Evolutionary conservation across 306 rosid genomes (phyloP), one percentile per base, ranked within the genome.

Genomic region (Cucurbita moschata): DNA sequence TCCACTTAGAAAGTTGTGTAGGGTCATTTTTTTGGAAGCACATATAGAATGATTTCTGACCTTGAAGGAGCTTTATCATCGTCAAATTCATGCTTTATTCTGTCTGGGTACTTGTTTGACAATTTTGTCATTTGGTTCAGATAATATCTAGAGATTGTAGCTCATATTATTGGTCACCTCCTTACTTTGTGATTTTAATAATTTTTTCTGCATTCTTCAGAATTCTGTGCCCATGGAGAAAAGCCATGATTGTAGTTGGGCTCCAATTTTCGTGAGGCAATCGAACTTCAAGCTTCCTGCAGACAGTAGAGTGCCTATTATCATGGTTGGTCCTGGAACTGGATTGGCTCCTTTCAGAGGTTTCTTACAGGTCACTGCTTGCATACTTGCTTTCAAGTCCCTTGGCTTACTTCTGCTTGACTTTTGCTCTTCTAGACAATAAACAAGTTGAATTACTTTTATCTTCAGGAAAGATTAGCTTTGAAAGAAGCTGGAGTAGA

Each of bases 301-400:
- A 11, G 96, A 91, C 81, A 74, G 74, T 76, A 85, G 77, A 82
- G 87, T 91, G 79, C 99, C 99, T 13, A 63, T 95, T 74, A 83
- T 95, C 78, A 91, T 95, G 99, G 87, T 95, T 77, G 99, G 99
- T 71, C 99, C 99, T 67, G 99, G 99, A 46, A 95, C 99, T 69
- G 99, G 99, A 64, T 88, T 95, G 77, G 99, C 99, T 83, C 99
- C 99, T 78, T 95, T 95, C 92, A 87, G 99, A 87, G 99, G 99
- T 80, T 95, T 95, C 86, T 79, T 95, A 52, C 99, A 95, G 97
- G 99, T 95, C 77, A 79, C 54, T 58, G 81, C 77, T 74, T 11
- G 77, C 74, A 8, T 9, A 80, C 77, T 72, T 66, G 55, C 65
- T 75, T 69, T 78, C 64, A 57, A 61, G 23, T 64, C 42, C 39